phyloP scores from a whole-genome alignment of 2,329 filamentous ascomycete species.

The Triangularia verruculosa region DNA sequence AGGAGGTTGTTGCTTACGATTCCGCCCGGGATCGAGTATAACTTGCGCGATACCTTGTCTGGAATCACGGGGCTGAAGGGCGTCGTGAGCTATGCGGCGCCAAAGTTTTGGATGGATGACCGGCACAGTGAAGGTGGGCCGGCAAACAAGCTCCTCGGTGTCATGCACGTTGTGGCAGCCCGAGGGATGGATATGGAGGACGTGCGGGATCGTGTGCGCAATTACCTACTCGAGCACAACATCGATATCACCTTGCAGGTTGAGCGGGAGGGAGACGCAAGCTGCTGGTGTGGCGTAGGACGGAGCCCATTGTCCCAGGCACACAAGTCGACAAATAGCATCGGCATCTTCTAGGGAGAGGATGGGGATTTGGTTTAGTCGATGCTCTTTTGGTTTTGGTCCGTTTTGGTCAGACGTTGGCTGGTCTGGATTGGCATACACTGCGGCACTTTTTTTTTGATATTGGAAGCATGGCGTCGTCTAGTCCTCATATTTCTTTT shows the following conservation, averaged over 20 bases:
- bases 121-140: conserved; percentile 41
- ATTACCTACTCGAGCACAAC: conserved; percentile 66
- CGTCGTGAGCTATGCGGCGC: conserved; percentile 80
- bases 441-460: conserved; percentile 1
- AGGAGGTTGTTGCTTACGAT: conserved; percentile 80
- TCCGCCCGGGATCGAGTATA: conserved; percentile 82
- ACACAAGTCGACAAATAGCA: conserved; percentile 27
- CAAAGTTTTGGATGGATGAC: conserved; percentile 91
- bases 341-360: conserved; percentile 28
- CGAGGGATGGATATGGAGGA: conserved; percentile 74
- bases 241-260: conserved; percentile 87
- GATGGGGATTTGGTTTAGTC: conserved; percentile 14
- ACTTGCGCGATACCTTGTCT: conserved; percentile 78
- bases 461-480: neutral
- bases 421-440: conserved; percentile 13
- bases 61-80: conserved; percentile 80
- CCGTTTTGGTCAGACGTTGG: conserved; percentile 11
- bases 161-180: conserved; percentile 80
- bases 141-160: conserved; percentile 64
- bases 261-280: conserved; percentile 73
- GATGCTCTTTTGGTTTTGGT: neutral
- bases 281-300: conserved; percentile 58
- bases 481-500: neutral
- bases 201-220: conserved; percentile 71
- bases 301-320: conserved; percentile 33